Conservation (phyloP, 2,329 filamentous ascomycete genomes). For the Pseudogymnoascus verrucosus region DNA sequence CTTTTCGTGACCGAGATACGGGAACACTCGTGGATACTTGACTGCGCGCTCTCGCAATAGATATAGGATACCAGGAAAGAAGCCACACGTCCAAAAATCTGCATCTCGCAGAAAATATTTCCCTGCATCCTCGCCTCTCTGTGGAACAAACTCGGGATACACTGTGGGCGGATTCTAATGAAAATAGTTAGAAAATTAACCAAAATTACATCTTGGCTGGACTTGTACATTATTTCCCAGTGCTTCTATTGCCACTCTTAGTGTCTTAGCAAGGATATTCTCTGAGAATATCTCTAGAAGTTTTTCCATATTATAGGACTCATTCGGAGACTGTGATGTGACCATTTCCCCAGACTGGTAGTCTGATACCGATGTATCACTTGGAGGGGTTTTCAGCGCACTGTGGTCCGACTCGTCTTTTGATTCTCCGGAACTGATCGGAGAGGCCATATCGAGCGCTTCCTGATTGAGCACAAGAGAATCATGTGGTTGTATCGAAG, state of each 20-base stretch:
- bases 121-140: constrained; percentile 15
- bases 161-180: constrained; percentile 16
- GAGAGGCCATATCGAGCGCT: neutral
- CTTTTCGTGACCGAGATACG: neutral
- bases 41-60: constrained; percentile 28
- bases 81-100: constrained; percentile 32
- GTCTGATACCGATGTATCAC: neutral
- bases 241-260: constrained; percentile 16
- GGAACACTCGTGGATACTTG: constrained; percentile 25
- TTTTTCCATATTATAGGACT: neutral
- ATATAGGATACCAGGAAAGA: constrained; percentile 33
- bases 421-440: neutral
- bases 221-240: constrained; percentile 10
- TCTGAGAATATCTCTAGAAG: constrained; percentile 17
- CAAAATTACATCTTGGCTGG: neutral
- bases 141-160: constrained; percentile 22
- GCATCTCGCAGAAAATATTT: constrained; percentile 18
- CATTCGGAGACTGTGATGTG: neutral
- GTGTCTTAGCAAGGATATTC: constrained; percentile 19
- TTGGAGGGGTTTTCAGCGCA: neutral
- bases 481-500: neutral
- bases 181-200: neutral
- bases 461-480: neutral
- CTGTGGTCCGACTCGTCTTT: neutral
- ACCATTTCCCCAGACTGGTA: neutral